Evolutionary conservation across 2,329 filamentous ascomycete species (phyloP).

Genomic region (Colletotrichum sp.): DNA sequence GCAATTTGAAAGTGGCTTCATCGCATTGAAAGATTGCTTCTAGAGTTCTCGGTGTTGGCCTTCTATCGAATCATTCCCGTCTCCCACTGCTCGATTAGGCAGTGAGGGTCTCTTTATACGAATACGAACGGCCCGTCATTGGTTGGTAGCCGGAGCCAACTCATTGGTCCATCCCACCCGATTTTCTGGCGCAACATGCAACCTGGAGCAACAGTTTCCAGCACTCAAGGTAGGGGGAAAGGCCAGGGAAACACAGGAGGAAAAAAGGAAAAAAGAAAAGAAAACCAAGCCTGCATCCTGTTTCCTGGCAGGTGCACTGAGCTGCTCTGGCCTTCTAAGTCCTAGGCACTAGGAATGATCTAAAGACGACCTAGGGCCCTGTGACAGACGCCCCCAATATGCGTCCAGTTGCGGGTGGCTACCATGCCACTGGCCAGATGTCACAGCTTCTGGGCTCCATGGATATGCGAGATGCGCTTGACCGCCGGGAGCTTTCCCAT

Average conservation of each 20-base stretch:
- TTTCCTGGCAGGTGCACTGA: neutral
- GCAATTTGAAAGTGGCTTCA: constrained; percentile 15
- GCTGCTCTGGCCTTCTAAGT: neutral
- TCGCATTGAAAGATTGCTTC: constrained; percentile 12
- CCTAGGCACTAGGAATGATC: neutral
- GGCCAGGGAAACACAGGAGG: neutral
- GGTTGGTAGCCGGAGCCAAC: neutral
- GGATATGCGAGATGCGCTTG: constrained; percentile 3
- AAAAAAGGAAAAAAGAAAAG: neutral
- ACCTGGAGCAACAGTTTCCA: neutral
- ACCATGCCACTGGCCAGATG: neutral
- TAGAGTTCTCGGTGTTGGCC: neutral
- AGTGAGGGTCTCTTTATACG: constrained; percentile 11
- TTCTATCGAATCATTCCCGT: constrained; percentile 16
- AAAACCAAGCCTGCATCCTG: neutral
- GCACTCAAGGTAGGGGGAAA: neutral
- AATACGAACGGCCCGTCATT: constrained; percentile 21
- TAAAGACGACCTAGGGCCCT: neutral
- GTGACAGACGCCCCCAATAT: neutral
- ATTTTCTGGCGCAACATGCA: constrained; percentile 11
- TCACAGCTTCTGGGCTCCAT: neutral
- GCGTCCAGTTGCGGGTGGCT: neutral
- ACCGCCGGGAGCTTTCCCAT: constrained; percentile 9
- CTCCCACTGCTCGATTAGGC: constrained; percentile 8
- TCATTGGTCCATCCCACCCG: neutral